phyloP scores from a whole-genome alignment of 495 filamentous ascomycete genomes.

The Bryoglossum gracile region DNA sequence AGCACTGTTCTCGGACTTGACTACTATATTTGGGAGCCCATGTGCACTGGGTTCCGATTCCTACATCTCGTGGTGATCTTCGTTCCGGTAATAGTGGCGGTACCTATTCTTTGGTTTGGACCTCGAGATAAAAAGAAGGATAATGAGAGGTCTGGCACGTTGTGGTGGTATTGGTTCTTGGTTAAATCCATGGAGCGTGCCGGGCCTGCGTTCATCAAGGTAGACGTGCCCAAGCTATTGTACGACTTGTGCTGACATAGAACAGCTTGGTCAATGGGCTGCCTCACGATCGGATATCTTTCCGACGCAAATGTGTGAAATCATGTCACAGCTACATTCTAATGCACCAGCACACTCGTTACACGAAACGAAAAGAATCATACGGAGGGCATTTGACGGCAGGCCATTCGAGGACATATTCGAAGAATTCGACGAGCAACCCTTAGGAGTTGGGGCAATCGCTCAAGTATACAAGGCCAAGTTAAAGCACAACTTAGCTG shows the following conservation, averaged over 20 bases:
- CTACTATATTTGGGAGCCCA: constrained; percentile 71
- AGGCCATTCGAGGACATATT: constrained; percentile 85
- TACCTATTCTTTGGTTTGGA: constrained; percentile 80
- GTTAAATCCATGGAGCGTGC: constrained; percentile 87
- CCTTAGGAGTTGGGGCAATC: constrained; percentile 91
- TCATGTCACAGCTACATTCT: constrained; percentile 94
- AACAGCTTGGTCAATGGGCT: constrained; percentile 95
- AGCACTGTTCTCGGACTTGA: constrained; percentile 57
- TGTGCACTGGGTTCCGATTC: constrained; percentile 82
- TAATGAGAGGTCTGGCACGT: constrained; percentile 66
- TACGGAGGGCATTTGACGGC: constrained; percentile 74
- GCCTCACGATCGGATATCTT: constrained; percentile 97
- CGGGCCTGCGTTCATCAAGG: constrained; percentile 97
- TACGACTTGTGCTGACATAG: neutral
- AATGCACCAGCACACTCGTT: constrained; percentile 89
- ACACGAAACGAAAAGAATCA: constrained; percentile 66
- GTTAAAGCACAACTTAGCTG: constrained; percentile 70
- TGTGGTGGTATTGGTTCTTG: constrained; percentile 95
- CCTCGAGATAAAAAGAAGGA: constrained; percentile 47
- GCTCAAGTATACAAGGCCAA: constrained; percentile 98
- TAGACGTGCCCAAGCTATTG: constrained; percentile 27
- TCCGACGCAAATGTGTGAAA: constrained; percentile 81
- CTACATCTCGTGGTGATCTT: constrained; percentile 83
- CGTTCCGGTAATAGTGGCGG: constrained; percentile 72
- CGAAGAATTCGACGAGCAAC: constrained; percentile 88